A percentile compares a stretch with the other conserved stretches of the same genome.
Evolutionary conservation across 2,329 filamentous ascomycete genomes (phyloP).

Genomic region (Acephala macrosclerotiorum): DNA sequence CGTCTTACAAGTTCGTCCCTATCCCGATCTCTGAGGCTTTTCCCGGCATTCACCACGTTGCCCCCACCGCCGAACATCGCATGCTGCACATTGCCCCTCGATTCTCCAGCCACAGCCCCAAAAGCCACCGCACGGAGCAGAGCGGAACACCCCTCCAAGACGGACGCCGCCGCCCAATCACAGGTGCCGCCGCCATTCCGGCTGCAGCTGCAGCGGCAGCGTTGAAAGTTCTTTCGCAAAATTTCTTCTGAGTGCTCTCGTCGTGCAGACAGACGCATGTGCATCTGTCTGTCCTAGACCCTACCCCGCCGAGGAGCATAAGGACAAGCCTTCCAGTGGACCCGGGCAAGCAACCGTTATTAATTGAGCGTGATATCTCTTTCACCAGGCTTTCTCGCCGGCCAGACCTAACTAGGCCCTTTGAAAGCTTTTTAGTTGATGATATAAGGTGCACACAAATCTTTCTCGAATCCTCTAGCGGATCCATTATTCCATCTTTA

Average conservation of each 20-base stretch:
- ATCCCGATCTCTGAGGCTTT: not conserved
- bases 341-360: not conserved
- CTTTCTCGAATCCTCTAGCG: not conserved
- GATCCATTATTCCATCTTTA: not conserved
- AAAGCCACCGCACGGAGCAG: not conserved
- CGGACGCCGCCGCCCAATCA: not conserved
- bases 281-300: not conserved
- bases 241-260: not conserved
- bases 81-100: slow-evolving; percentile 9
- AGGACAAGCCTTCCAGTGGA: not conserved
- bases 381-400: not conserved
- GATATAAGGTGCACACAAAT: too few species aligned
- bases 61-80: slow-evolving; percentile 6
- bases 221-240: not conserved
- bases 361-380: not conserved
- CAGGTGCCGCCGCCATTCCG: not conserved
- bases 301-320: slow-evolving; percentile 2
- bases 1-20: not conserved
- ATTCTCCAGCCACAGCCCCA: slow-evolving; percentile 6
- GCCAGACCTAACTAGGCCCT: not conserved
- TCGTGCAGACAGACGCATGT: not conserved
- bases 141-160: not conserved
- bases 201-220: slow-evolving; percentile 1
- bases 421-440: not conserved
- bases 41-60: not conserved